These are phyloP conservation scores for Stachybotrys chlorohalonatus DNA, from an alignment of 2,329 filamentous ascomycete genomes.

Conservation along the genomic window DNA sequence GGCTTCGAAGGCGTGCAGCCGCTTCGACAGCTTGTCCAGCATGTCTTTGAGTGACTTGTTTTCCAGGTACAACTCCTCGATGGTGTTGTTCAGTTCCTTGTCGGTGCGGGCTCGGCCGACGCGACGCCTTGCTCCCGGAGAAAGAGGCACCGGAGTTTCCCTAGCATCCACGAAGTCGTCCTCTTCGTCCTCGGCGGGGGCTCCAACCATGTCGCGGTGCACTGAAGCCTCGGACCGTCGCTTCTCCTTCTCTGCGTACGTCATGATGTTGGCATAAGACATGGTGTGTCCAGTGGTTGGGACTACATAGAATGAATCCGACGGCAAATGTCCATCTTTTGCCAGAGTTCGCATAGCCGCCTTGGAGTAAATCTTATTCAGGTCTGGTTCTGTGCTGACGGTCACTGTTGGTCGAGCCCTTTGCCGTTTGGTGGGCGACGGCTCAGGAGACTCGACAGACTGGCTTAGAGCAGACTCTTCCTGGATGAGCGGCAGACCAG, in stretches of 20 bases:
- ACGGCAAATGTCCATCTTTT: slow-evolving; percentile 54
- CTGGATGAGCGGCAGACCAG: slow-evolving; percentile 69
- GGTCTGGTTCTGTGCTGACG: slow-evolving; percentile 54
- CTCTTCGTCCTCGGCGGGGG: slow-evolving; percentile 49
- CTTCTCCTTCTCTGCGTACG: slow-evolving; percentile 58
- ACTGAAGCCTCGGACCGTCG: slow-evolving; percentile 45
- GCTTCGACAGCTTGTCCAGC: slow-evolving; percentile 76
- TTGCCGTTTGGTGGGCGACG: slow-evolving; percentile 26
- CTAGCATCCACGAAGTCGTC: slow-evolving; percentile 87
- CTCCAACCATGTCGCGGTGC: slow-evolving; percentile 39
- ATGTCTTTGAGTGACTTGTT: slow-evolving; percentile 79
- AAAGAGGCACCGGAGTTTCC: slow-evolving; percentile 48
- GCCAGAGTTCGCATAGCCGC: slow-evolving; percentile 74
- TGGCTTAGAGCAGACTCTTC: slow-evolving; percentile 32
- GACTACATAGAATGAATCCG: slow-evolving; percentile 88
- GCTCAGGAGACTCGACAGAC: slow-evolving; percentile 24
- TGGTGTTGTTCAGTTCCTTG: slow-evolving; percentile 50
- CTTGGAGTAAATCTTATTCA: slow-evolving; percentile 75
- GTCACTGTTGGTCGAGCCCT: slow-evolving; percentile 14
- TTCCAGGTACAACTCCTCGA: slow-evolving; percentile 83
- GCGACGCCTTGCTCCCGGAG: slow-evolving; percentile 30
- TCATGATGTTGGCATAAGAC: slow-evolving; percentile 85
- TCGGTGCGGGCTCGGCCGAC: slow-evolving; percentile 31
- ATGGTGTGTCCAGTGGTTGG: slow-evolving; percentile 85
- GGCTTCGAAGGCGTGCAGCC: slow-evolving; percentile 88